Percentiles rank a stretch among this genome's conserved stretches.
Conservation (phyloP, 148 eudicot genomes). For the Camellia granthamiana region DNA sequence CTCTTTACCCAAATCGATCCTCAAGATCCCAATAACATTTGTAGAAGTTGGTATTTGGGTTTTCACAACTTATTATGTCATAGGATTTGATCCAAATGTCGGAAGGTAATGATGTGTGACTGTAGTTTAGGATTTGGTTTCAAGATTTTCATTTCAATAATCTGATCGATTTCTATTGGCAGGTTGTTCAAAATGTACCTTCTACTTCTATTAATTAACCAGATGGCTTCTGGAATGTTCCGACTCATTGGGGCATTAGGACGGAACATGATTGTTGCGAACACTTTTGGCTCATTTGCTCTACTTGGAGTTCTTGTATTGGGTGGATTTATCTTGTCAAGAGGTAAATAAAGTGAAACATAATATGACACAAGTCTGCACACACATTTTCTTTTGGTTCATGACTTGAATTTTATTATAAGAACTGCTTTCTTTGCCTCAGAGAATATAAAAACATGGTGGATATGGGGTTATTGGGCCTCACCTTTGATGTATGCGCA, state of each 20-base stretch:
- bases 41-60: constrained; percentile 29
- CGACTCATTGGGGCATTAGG: constrained; percentile 28
- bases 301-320: constrained; percentile 23
- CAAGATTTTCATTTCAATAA: background rate
- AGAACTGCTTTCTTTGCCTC: background rate
- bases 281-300: constrained; percentile 24
- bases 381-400: background rate
- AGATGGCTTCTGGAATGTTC: constrained; percentile 24
- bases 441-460: constrained; percentile 70
- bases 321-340: constrained; percentile 33
- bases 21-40: constrained; percentile 33
- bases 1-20: constrained; percentile 36
- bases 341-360: constrained; percentile 14
- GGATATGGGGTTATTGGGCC: constrained; percentile 92
- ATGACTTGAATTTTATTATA: background rate
- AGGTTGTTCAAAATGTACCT: constrained; percentile 17
- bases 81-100: constrained; percentile 38
- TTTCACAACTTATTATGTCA: constrained; percentile 30
- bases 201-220: constrained; percentile 10
- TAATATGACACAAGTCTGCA: background rate
- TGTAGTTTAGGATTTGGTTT: background rate
- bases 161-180: background rate
- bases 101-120: constrained; percentile 14
- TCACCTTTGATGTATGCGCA: constrained; percentile 75
- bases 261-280: constrained; percentile 27